phyloP scores from a whole-genome alignment of 2,329 filamentous ascomycete species.

The Hypoxylon sp. region DNA sequence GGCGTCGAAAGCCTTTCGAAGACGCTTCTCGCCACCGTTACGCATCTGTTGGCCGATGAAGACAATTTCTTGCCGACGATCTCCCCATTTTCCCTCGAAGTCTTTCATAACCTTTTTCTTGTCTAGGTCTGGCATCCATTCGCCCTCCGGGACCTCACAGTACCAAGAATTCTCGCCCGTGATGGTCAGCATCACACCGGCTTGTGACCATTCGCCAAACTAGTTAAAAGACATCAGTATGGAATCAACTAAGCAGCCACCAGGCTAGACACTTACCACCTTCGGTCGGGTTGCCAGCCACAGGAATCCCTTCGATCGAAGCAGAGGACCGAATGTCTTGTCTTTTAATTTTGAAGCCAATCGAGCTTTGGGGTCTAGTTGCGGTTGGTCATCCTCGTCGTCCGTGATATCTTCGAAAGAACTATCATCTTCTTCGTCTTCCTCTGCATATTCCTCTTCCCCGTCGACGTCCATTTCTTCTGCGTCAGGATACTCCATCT shows the following conservation, averaged over 20 bases:
- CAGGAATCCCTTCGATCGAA: conserved; percentile 70
- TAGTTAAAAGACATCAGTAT: conserved; percentile 35
- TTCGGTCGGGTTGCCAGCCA: conserved; percentile 67
- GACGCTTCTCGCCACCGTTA: conserved; percentile 47
- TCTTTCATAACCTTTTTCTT: conserved; percentile 59
- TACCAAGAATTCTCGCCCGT: conserved; percentile 66
- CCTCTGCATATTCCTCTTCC: conserved; percentile 47
- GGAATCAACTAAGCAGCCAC: background rate
- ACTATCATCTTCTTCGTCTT: conserved; percentile 47
- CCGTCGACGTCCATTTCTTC: conserved; percentile 39
- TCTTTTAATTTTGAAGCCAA: conserved; percentile 64
- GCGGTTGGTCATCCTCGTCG: conserved; percentile 41
- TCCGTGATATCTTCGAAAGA: conserved; percentile 48
- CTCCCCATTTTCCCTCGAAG: conserved; percentile 69
- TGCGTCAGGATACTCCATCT: conserved; percentile 52
- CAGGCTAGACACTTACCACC: conserved; percentile 42
- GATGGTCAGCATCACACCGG: conserved; percentile 70
- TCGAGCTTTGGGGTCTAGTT: conserved; percentile 47
- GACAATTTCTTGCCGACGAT: conserved; percentile 75
- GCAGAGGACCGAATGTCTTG: conserved; percentile 61
- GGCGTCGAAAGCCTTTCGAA: conserved; percentile 64
- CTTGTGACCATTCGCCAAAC: conserved; percentile 69
- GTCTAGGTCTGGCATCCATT: conserved; percentile 59
- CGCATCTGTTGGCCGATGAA: conserved; percentile 76
- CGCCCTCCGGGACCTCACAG: conserved; percentile 62